These are phyloP conservation scores for Malassezia vespertilionis DNA, from an alignment of 1,284 basidiomycete species.

Conservation along the genomic window DNA sequence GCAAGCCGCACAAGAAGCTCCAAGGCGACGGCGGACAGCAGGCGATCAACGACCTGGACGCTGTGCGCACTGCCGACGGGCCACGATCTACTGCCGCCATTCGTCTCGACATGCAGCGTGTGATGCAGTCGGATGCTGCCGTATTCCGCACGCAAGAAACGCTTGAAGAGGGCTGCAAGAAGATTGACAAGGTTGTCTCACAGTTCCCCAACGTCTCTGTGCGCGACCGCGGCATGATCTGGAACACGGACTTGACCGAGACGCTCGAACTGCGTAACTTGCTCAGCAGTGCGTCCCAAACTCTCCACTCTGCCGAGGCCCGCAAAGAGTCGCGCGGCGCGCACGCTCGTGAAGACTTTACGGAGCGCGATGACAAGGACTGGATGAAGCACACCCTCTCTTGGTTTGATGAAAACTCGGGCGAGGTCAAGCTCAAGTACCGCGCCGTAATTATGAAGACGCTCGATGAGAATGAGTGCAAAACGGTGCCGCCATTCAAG, in stretches of 20 bases:
- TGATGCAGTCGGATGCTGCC: conserved; percentile 67
- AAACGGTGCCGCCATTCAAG: conserved; percentile 43
- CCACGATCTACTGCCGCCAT: conserved; percentile 78
- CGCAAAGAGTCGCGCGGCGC: conserved; percentile 95
- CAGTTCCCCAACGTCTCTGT: conserved; percentile 82
- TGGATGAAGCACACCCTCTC: conserved; percentile 42
- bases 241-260: conserved; percentile 78
- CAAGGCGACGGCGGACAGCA: conserved; percentile 75
- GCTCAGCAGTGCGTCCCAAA: conserved; percentile 87
- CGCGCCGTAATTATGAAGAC: conserved; percentile 73
- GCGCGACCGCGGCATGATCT: conserved; percentile 97
- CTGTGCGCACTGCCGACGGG: conserved; percentile 65
- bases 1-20: conserved; percentile 80
- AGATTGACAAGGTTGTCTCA: conserved; percentile 74
- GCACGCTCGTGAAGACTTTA: conserved; percentile 91
- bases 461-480: conserved; percentile 92
- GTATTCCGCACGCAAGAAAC: conserved; percentile 68
- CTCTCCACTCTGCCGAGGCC: conserved; percentile 84
- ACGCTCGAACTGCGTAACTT: conserved; percentile 93
- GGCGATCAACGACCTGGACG: conserved; percentile 79
- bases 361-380: conserved; percentile 64
- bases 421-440: conserved; percentile 76
- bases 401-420: conserved; percentile 27
- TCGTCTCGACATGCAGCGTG: conserved; percentile 92
- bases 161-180: conserved; percentile 81